Evolutionary conservation across 805 yeast genomes (phyloP), one percentile per base, ranked within the genome.

Genomic region (Monosporozyma solicola): DNA sequence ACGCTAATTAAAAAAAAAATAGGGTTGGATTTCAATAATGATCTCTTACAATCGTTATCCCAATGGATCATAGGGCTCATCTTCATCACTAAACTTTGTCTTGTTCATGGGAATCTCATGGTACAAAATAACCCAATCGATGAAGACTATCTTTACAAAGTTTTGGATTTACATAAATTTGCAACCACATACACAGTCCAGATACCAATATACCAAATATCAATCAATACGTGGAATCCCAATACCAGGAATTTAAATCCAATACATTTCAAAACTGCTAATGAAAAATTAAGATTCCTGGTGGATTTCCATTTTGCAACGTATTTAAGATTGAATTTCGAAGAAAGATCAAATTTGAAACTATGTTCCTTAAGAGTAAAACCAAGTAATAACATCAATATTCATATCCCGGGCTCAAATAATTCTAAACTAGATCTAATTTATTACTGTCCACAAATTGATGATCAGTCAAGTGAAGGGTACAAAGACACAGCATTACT

Each of bases 141-240:
- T 51, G 53, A 57, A 27, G 54, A 58, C 27, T 66, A 63, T 54
- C 51, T 64, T 46, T 63, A 62, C 43, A 37, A 41, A 7, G 51
- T 66, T 8, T 54, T 57, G 2, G 55, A 55, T 43, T 49, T 62
- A 41, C 66, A 62, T 48, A 41, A 49, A 7, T 48, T 20, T 20
- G 20, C 20, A 20, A 20, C 20, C 20, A 52, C 5, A 16, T 13
- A 29, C 33, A 45, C 9, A 31, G 47, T 31, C 22, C 47, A 25
- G 8, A 13, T 22, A 5, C 53, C 50, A 8, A 31, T 47, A 20
- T 46, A 37, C n/a, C 47, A 37, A 31, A 56, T 66, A 3, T 63
- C 70, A n/a, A 47, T 61, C 25, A 63, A 66, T 52, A 33, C 65
- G 41, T 67, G 70, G 70, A 65, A 62, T 48, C 57, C 66, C 11